A percentile compares a stretch with the other conserved stretches of the same genome.
These are phyloP conservation scores for Populus alba DNA, from an alignment of 345 rosid species.

Conservation along the genomic window DNA sequence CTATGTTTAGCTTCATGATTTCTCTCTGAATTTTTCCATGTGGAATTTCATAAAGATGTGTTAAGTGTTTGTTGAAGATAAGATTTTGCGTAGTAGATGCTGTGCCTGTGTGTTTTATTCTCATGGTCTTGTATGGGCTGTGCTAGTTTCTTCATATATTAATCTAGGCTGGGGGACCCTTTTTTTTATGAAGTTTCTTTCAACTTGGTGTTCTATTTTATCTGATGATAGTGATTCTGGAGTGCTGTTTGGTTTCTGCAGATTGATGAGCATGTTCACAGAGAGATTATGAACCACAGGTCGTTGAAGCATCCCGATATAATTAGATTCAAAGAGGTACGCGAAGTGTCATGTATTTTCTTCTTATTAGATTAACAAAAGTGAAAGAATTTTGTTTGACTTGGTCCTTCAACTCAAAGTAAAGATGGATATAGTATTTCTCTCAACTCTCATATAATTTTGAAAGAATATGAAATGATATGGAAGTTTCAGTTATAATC, in stretches of 20 bases:
- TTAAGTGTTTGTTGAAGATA: not conserved
- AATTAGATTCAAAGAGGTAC: slow-evolving; percentile 28
- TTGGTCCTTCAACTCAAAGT: not conserved
- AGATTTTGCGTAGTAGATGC: not conserved
- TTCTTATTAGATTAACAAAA: not conserved
- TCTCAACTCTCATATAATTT: not conserved
- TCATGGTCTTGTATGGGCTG: not conserved
- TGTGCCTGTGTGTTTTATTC: not conserved
- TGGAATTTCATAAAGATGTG: not conserved
- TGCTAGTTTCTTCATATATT: not conserved
- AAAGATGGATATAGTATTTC: not conserved
- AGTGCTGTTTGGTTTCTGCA: not conserved
- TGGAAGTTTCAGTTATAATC: not conserved
- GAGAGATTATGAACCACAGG: slow-evolving; percentile 30
- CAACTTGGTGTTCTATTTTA: not conserved
- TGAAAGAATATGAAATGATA: not conserved
- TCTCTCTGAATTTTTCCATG: not conserved
- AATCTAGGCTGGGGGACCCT: not conserved
- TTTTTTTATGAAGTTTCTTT: not conserved
- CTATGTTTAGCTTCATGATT: not conserved
- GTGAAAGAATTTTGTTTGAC: not conserved
- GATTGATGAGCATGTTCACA: slow-evolving; percentile 30
- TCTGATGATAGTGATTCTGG: not conserved
- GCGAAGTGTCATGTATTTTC: not conserved
- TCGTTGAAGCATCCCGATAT: slow-evolving; percentile 27